phyloP scores from a whole-genome alignment of 371 early-diverging fungal species.

The Haplosporangium sp. region DNA sequence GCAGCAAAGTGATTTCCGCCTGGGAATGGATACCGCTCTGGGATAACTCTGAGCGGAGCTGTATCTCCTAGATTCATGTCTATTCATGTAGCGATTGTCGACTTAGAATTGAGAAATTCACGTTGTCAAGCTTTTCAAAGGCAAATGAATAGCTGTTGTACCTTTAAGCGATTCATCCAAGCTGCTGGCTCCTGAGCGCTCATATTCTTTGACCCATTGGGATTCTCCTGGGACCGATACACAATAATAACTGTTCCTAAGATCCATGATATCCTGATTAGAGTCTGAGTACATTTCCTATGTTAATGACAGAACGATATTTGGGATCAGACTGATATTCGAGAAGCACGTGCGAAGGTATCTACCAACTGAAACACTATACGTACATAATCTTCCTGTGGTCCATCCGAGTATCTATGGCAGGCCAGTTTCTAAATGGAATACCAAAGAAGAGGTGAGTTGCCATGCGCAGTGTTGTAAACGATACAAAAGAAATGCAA shows the following conservation, averaged over 20 bases:
- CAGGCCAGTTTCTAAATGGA: conserved; percentile 32
- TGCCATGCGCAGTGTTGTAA: background rate
- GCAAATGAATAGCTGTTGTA: background rate
- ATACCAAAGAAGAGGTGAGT: no score
- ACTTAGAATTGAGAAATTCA: background rate
- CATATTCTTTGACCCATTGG: conserved; percentile 57
- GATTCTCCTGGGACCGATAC: conserved; percentile 74
- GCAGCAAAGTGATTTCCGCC: conserved; percentile 59
- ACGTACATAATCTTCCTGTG: conserved; percentile 21
- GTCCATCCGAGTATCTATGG: conserved; percentile 53
- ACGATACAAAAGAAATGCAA: no score
- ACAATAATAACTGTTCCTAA: conserved; percentile 62
- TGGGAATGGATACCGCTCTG: conserved; percentile 67
- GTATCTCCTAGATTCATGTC: conserved; percentile 14
- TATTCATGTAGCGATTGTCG: background rate
- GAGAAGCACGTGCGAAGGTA: background rate
- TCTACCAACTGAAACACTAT: background rate
- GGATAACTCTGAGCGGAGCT: conserved; percentile 11
- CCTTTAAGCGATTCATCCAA: conserved; percentile 26
- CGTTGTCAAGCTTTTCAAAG: background rate
- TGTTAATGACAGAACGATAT: background rate
- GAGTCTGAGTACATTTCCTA: conserved; percentile 10
- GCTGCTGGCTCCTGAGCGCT: background rate
- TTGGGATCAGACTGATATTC: background rate
- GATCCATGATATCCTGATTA: conserved; percentile 32